Evolutionary conservation across 352 stramenopile species (phyloP), one percentile per base, ranked within the genome.

Genomic region (Peronospora belbahrii): DNA sequence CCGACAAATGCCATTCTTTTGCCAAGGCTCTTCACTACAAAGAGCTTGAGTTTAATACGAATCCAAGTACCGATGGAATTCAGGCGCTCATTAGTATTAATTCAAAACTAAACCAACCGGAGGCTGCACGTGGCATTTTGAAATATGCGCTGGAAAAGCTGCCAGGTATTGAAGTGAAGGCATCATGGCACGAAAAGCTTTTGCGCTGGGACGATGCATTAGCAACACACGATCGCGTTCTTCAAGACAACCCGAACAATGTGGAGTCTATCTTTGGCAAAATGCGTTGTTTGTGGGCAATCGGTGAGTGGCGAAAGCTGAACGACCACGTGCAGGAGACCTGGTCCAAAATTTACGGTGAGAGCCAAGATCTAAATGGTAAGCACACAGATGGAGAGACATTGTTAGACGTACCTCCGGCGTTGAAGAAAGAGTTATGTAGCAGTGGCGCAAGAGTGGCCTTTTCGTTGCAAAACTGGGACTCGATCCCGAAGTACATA

Each of bases 11-110:
- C 48, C 94, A 98, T 66, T 97, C 96, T 25, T 99, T 98, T 50
- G 96, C 96, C 6, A 99, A 99, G 67, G 95, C 95, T 6, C 62
- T 98, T 22, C 93, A 98, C 54, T 99, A 98, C 68, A 97, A 99
- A 63, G 97, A 99, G 65, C 75, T 98, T 6, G 96, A 99, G 62
- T 99, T 98, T 53, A 88, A 94, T 49, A 90, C 82, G 9, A 89
- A 88, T 36, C 72, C 91, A 17, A 88, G 78, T 4, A 77, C 82
- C 1, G 90, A 94, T 22, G 97, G 94, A 54, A 97, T 99, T 32
- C 96, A 99, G 60, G 85, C 88, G 13, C 71, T 99, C 9, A 99
- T 99, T 50, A 93, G 87, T 35, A 99, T 99, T 49, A 99, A 99
- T 70, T 98, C 97, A 22, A 98, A 99, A 54, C 65, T 89, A 3